Percentiles rank a stretch among this genome's conserved stretches.
phyloP scores from a whole-genome alignment of 1,284 basidiomycete genomes.

The Polyporus tsugae region DNA sequence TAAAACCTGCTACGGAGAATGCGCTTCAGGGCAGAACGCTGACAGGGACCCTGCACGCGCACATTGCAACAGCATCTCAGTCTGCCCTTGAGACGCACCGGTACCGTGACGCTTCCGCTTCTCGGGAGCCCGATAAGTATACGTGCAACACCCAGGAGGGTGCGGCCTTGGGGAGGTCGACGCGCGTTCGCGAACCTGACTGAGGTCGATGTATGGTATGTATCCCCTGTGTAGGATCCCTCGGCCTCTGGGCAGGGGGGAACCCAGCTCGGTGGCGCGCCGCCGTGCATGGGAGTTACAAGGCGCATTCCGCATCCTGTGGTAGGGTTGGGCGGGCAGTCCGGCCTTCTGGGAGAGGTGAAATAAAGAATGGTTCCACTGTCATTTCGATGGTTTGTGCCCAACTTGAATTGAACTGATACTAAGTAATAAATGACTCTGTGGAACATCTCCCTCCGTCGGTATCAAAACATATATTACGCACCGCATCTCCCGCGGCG shows the following conservation, averaged over 20 bases:
- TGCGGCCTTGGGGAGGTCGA: not conserved
- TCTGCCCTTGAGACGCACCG: not conserved
- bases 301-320: not conserved
- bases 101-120: not conserved
- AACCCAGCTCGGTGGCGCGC: slow-evolving; percentile 1
- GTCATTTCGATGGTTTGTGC: not conserved
- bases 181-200: too few relatives aligned
- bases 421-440: not conserved
- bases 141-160: not conserved
- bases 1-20: slow-evolving; percentile 2
- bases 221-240: not conserved
- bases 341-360: not conserved
- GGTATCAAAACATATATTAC: slow-evolving; percentile 1
- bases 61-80: not conserved
- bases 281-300: not conserved
- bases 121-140: not conserved
- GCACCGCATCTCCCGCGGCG: not conserved
- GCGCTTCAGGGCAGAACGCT: not conserved
- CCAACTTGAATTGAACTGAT: too few relatives aligned
- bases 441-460: not conserved
- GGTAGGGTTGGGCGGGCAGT: not conserved
- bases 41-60: not conserved
- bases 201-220: not conserved
- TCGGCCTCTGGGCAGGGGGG: not conserved
- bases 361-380: not conserved